Percentiles rank a stretch among this genome's conserved stretches.
Evolutionary conservation across 108 stramenopile species (phyloP).

Genomic region (Skeletonema tropicum): DNA sequence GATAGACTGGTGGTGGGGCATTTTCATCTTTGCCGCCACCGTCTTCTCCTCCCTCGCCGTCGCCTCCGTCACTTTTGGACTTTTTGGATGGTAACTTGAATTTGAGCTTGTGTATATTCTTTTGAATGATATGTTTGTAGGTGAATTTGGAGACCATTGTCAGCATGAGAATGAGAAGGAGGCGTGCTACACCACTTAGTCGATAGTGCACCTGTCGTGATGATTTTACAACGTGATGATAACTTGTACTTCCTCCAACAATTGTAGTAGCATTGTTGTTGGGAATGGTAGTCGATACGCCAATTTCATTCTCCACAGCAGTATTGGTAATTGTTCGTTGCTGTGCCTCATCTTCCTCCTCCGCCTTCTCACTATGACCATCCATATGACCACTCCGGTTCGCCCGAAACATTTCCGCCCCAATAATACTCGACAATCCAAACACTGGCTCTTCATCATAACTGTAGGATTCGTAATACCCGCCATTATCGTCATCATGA

Average conservation of each 20-base stretch:
- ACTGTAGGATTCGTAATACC: neutral
- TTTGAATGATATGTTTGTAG: neutral
- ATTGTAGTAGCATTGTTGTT: neutral
- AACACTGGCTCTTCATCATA: neutral
- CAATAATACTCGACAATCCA: neutral
- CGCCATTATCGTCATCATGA: neutral
- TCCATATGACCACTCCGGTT: neutral
- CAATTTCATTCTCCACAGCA: no score
- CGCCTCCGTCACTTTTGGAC: no score
- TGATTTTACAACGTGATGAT: neutral
- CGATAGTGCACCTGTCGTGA: neutral
- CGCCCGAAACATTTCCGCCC: neutral
- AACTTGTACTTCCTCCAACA: no score
- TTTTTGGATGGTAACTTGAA: no score
- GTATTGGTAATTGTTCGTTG: neutral
- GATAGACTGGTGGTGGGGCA: constrained; percentile 8
- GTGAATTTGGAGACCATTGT: neutral
- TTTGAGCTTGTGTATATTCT: no score
- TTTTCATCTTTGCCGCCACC: neutral
- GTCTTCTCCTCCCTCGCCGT: no score
- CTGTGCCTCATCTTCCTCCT: no score
- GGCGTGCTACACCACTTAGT: neutral
- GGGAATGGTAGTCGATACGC: neutral
- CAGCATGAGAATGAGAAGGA: neutral
- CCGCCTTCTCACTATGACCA: no score